Percentiles rank a stretch among this genome's conserved stretches.
Evolutionary conservation across 139 green algal genomes (phyloP).

Genomic region (Tetradesmus obliquus): DNA sequence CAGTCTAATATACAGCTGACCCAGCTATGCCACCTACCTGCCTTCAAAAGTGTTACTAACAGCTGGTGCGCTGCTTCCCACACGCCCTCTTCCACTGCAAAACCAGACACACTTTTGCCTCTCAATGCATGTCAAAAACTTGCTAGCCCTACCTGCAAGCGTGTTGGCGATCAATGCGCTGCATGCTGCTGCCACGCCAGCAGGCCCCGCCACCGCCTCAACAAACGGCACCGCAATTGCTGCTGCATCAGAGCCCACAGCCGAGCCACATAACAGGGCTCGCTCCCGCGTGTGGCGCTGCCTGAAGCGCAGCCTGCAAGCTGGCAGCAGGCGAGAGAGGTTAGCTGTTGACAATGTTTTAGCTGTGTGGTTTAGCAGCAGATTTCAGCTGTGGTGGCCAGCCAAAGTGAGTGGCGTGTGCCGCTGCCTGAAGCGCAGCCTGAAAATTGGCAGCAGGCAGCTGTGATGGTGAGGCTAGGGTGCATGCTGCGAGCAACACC

Average conservation of each 20-base stretch:
- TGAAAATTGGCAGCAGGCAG: not conserved
- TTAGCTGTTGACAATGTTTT: no score
- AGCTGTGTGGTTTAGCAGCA: no score
- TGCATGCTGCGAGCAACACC: no score
- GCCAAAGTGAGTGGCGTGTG: not conserved
- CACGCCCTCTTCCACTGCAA: not conserved
- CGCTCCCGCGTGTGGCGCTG: slow-evolving; percentile 18
- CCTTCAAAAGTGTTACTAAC: no score
- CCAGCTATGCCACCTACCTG: no score
- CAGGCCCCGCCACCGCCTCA: slow-evolving; percentile 7
- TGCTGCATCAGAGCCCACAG: slow-evolving; percentile 16
- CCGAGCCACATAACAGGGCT: slow-evolving; percentile 17
- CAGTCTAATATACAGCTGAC: no score
- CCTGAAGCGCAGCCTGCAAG: not conserved
- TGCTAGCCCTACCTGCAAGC: slow-evolving; percentile 20
- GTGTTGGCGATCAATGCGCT: slow-evolving; percentile 32
- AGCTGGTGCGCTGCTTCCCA: no score
- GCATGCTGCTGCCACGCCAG: slow-evolving; percentile 18
- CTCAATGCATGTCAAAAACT: not conserved
- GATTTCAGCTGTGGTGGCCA: no score
- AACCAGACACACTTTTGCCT: not conserved
- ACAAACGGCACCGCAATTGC: slow-evolving; percentile 22
- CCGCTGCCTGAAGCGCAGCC: not conserved
- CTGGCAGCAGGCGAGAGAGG: not conserved
- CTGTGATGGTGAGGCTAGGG: not conserved